These are phyloP conservation scores for Ailanthus altissimus DNA, from an alignment of 345 rosid species.

Conservation along the genomic window DNA sequence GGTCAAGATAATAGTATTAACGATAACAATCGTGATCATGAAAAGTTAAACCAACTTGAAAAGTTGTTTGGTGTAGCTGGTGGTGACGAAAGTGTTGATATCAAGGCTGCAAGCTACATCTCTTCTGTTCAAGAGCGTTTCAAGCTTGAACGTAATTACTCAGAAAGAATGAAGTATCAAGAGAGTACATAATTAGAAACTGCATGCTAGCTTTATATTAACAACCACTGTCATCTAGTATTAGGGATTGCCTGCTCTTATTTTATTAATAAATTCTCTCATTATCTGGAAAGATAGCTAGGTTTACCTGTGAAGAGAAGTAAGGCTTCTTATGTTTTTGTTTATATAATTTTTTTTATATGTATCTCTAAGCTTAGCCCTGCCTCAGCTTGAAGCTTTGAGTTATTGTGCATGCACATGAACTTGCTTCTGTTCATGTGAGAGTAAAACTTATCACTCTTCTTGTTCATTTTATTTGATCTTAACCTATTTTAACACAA, in stretches of 20 bases:
- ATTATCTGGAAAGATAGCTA: background rate
- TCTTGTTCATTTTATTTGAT: background rate
- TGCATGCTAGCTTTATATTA: background rate
- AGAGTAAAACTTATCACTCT: background rate
- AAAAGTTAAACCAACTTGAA: conserved; percentile 33
- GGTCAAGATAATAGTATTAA: conserved; percentile 9
- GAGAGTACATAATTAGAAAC: background rate
- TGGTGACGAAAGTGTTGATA: conserved; percentile 47
- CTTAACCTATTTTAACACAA: too few relatives aligned
- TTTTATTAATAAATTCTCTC: background rate
- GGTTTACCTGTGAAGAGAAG: background rate
- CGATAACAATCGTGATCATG: conserved; percentile 13
- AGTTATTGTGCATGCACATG: background rate
- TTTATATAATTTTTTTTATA: background rate
- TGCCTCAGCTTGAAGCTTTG: background rate
- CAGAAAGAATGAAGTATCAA: conserved; percentile 27
- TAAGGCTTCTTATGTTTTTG: background rate
- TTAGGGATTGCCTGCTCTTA: background rate
- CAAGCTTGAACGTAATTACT: conserved; percentile 47
- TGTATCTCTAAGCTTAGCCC: background rate
- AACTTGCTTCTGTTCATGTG: background rate
- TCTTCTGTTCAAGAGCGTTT: conserved; percentile 59
- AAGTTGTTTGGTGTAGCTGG: conserved; percentile 32
- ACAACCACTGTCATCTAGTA: background rate
- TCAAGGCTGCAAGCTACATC: conserved; percentile 51